phyloP scores from a whole-genome alignment of 1,139 yeast genomes.

The Candida tropicalis region DNA sequence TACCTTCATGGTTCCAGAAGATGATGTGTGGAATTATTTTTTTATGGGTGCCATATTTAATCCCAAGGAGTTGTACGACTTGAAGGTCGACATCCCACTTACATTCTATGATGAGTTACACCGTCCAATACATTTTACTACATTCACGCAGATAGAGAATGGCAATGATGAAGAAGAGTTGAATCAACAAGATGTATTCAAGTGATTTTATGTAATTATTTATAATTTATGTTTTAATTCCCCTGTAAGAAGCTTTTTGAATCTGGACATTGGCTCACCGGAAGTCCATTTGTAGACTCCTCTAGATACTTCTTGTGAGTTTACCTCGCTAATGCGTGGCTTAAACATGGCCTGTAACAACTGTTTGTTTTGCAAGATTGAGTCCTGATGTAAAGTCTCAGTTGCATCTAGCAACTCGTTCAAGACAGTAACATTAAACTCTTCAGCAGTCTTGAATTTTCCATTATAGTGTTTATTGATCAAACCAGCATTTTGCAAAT shows the following conservation, averaged over 20 bases:
- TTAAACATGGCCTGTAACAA: conserved; percentile 53
- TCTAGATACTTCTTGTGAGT: conserved; percentile 62
- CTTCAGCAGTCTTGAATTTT: conserved; percentile 52
- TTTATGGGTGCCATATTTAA: conserved; percentile 88
- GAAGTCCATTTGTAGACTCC: conserved; percentile 72
- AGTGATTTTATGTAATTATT: conserved; percentile 25
- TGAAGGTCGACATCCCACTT: conserved; percentile 78
- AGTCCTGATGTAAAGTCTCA: conserved; percentile 55
- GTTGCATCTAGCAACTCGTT: conserved; percentile 49
- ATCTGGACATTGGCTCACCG: conserved; percentile 74
- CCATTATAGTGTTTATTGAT: conserved; percentile 53
- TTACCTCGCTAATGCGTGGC: conserved; percentile 49
- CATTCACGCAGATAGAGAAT: conserved; percentile 69
- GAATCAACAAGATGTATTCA: conserved; percentile 72
- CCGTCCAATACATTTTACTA: conserved; percentile 83
- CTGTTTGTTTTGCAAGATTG: conserved; percentile 64
- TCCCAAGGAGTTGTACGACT: conserved; percentile 55
- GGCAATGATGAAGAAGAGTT: conserved; percentile 57
- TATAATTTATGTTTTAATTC: conserved; percentile 62
- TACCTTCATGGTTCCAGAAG: conserved; percentile 83
- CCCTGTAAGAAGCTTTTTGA: conserved; percentile 55
- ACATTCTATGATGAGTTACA: conserved; percentile 85
- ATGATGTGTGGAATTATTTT: conserved; percentile 86
- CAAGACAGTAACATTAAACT: conserved; percentile 57
- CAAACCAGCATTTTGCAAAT: conserved; percentile 59